Evolutionary conservation across 2,329 filamentous ascomycete genomes (phyloP).

Genomic region (Beauveria medogensis): DNA sequence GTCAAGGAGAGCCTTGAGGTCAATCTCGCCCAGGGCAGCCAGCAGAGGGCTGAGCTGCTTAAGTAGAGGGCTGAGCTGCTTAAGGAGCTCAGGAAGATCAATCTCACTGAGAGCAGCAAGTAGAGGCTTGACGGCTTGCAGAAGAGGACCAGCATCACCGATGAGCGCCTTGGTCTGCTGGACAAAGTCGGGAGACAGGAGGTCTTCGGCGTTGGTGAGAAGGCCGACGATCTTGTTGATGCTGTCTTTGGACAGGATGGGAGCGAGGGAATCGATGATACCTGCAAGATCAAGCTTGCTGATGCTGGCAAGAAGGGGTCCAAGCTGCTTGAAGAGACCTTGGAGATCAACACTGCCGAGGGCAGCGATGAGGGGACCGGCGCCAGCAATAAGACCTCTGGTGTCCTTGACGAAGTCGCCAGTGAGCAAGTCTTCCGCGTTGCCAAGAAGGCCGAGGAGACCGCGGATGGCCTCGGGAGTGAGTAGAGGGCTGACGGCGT

Average conservation of each 20-base stretch:
- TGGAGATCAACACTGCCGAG: conserved; percentile 30
- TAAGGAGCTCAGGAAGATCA: conserved; percentile 27
- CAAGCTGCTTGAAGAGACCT: conserved; percentile 26
- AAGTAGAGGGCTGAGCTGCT: conserved; percentile 19
- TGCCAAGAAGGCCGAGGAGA: conserved; percentile 27
- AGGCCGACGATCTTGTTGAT: conserved; percentile 24
- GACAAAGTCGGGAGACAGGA: conserved; percentile 6
- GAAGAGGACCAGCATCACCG: conserved; percentile 6
- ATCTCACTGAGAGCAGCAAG: conserved; percentile 25
- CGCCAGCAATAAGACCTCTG: conserved; percentile 28
- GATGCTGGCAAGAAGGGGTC: conserved; percentile 28
- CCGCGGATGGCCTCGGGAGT: conserved; percentile 26
- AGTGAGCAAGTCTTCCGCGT: conserved; percentile 31
- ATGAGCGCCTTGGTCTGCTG: conserved; percentile 12
- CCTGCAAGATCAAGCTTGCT: conserved; percentile 26
- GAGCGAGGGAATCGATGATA: conserved; percentile 27
- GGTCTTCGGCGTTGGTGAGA: conserved; percentile 3
- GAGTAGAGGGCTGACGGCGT: conserved; percentile 26
- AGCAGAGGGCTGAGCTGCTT: conserved; percentile 17
- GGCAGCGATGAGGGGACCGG: conserved; percentile 27
- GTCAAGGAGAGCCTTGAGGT: conserved; percentile 18
- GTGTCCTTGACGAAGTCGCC: conserved; percentile 33
- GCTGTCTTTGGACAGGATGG: conserved; percentile 32
- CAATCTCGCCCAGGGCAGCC: conserved; percentile 31
- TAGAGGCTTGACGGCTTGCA: conserved; percentile 28